Base-by-base conservation (phyloP, 2,329 filamentous ascomycete species). In the Rhinocladiella similis region DNA sequence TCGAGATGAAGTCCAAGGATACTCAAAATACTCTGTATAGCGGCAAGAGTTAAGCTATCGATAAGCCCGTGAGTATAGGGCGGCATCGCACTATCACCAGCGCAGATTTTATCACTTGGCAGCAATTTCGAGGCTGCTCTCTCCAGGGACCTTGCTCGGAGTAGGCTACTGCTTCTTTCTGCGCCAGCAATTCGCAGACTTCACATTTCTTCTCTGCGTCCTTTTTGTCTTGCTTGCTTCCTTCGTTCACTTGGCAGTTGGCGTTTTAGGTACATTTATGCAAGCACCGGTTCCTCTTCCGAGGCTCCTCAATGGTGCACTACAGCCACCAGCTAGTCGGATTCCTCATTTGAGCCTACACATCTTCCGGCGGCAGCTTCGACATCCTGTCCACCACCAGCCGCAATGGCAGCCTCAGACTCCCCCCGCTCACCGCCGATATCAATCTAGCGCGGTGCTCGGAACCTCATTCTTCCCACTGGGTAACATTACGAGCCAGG, bases 331-430 rank as follows among this genome's bases (percentile, higher is more conserved):
- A n/a, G 43, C 56, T 16, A 63, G 61, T 53, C 59, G 59, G 16
- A 63, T 63, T 22, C 61, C 61, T 52, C 61, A 63, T 42, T 42
- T 63, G 38, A 59, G 50, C 16, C 38, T 61, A 27, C 61, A 63
- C 51, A 61, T 63, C 47, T 46, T 57, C 16, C 55, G 48, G 22
- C 56, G 54, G 42, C 54, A 54, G 16, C 25, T 47, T 33, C 49
- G 27, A 36, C 48, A 51, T 13, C 36, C 43, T 10, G 36, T 51
- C n/a, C 54, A 38, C 22, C 29, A 51, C 18, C 41, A 53, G 12
- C 22, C 39, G 27, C 47, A 38, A 51, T 53, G 56, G 48, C 51
- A 47, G 5, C 18, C 36, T 39, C 25, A 46, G 19, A 36, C 12
- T 47, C 18, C 43, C 38, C 57, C 42, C 1, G n/a, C 38, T 33